Evolutionary conservation across 2,329 filamentous ascomycete species (phyloP), one percentile per base, ranked within the genome.

Genomic region (Thermomyces lanuginosus): DNA sequence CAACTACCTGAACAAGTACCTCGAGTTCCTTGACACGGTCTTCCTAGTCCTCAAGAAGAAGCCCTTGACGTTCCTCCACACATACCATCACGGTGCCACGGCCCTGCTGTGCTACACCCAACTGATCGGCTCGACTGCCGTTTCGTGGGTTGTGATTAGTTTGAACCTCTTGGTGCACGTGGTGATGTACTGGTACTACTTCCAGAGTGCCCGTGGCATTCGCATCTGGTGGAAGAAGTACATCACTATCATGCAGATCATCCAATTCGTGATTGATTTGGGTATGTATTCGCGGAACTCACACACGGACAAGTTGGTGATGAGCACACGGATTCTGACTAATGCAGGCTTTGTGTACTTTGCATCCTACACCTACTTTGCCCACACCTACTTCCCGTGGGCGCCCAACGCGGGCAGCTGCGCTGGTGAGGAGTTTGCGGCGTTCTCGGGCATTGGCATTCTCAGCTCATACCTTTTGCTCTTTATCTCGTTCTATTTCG

Each of bases 121-220:
- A 64, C 72, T 95, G 40, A 76, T 92, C 47, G 86, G 86, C 41
- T 72, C 80, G 48, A 95, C 86, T 23, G 70, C 86, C 22, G 86
- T 95, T 31, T 92, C 84, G 34, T 95, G 86, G 86, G 81, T 92
- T 30, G 75, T 77, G 36, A 95, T 95, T 53, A 76, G 72, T 28
- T 72, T 95, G 44, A 95, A 95, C 69, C 62, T 95, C 49, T 72
- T 72, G 37, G 86, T 95, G 29, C 86, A 95, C 61, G 86, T 95
- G 32, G 79, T 93, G 52, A 95, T 95, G 86, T 95, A 95, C 76
- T 93, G 84, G 84, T 95, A 95, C 74, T 95, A 95, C 72, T 95
- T 95, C 76, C 86, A 95, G 69, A 86, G 81, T 49, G 84, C 86
- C 29, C 83, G 86, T 43, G 89, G 89, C 42, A 72, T 95, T 56